phyloP scores from a whole-genome alignment of 192 early-diverging fungal genomes.

The Neocallimastix lanati region DNA sequence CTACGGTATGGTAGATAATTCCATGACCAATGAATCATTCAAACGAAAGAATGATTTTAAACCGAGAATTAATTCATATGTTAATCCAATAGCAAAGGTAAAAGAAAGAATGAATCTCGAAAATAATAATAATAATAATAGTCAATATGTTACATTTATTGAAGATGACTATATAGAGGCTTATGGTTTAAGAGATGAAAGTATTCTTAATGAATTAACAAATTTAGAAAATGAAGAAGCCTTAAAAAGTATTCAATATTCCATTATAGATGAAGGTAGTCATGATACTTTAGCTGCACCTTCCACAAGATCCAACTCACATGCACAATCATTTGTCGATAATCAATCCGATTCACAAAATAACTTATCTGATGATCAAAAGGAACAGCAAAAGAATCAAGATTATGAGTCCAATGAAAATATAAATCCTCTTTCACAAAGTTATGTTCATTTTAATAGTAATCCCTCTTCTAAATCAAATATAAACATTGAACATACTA shows the following conservation, averaged over 20 bases:
- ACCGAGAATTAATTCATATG: neutral
- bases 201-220: neutral
- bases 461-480: neutral
- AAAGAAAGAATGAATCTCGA: neutral
- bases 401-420: neutral
- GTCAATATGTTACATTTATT: neutral
- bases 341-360: neutral
- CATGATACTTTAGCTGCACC: neutral
- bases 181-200: neutral
- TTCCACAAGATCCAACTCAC: too few species aligned
- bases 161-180: neutral
- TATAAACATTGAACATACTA: neutral
- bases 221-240: neutral
- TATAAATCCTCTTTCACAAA: neutral
- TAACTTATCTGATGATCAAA: neutral
- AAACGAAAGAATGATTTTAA: neutral
- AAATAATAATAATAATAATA: neutral
- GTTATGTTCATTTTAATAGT: neutral
- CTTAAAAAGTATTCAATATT: neutral
- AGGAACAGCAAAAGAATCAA: too few species aligned
- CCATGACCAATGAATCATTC: neutral
- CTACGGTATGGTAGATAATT: neutral
- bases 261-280: neutral
- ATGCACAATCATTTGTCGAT: neutral
- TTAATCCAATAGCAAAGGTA: neutral